A percentile compares a stretch with the other conserved stretches of the same genome.
Evolutionary conservation across 768 basidiomycete species (phyloP).

Genomic region (Leccinellum albellum): DNA sequence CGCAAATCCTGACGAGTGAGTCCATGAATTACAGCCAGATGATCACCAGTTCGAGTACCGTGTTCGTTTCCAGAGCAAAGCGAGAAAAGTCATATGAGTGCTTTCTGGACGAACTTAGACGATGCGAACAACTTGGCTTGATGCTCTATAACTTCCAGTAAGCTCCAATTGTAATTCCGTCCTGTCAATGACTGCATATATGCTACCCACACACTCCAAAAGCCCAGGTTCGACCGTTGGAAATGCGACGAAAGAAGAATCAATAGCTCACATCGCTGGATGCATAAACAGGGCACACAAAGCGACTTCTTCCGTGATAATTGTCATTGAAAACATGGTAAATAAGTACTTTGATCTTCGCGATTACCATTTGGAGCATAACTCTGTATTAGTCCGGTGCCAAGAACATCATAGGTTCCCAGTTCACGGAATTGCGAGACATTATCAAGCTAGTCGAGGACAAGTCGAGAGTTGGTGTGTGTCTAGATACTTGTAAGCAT

Average conservation of each 20-base stretch:
- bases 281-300: conserved; percentile 73
- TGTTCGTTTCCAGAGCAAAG: conserved; percentile 43
- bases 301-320: conserved; percentile 52
- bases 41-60: neutral
- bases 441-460: conserved; percentile 72
- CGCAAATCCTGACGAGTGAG: conserved; percentile 73
- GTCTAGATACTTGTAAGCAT: conserved; percentile 78
- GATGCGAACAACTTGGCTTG: conserved; percentile 76
- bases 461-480: conserved; percentile 74
- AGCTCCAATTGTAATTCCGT: conserved; percentile 24
- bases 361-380: neutral
- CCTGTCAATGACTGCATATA: neutral
- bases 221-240: conserved; percentile 87
- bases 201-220: conserved; percentile 1
- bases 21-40: neutral
- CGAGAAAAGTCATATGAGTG: conserved; percentile 71
- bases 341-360: neutral
- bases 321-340: conserved; percentile 85
- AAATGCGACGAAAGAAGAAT: conserved; percentile 53
- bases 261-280: conserved; percentile 61
- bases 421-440: conserved; percentile 59
- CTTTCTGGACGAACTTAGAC: conserved; percentile 76
- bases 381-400: conserved; percentile 57
- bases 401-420: conserved; percentile 72
- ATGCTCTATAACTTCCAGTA: conserved; percentile 83